phyloP scores from a whole-genome alignment of 2,329 filamentous ascomycete genomes.

The Trichocomaceae sp. region DNA sequence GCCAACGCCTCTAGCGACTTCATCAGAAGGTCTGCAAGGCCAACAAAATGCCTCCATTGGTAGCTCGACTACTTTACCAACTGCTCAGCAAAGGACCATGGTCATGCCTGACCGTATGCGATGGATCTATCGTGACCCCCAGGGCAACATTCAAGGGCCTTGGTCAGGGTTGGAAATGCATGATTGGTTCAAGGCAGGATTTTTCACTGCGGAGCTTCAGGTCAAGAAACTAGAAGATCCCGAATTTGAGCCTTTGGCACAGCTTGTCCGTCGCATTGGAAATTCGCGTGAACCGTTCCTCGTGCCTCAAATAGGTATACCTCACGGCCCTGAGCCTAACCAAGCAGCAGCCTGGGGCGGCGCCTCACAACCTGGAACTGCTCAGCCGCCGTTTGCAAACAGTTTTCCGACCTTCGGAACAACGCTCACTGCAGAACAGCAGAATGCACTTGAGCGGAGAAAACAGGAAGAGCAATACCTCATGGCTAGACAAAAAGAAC shows the following conservation, averaged over 20 bases:
- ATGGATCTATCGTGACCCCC: slow-evolving; percentile 96
- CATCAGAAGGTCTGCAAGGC: slow-evolving; percentile 25
- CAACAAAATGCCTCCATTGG: slow-evolving; percentile 29
- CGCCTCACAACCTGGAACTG: slow-evolving; percentile 47
- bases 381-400: slow-evolving; percentile 81
- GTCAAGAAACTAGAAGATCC: slow-evolving; percentile 91
- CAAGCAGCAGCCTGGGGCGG: slow-evolving; percentile 43
- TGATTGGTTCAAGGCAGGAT: slow-evolving; percentile 98
- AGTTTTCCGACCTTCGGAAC: slow-evolving; percentile 96
- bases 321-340: slow-evolving; percentile 67
- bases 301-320: slow-evolving; percentile 92
- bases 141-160: slow-evolving; percentile 84
- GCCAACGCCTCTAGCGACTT: slow-evolving; percentile 23
- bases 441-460: slow-evolving; percentile 89
- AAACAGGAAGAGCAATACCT: slow-evolving; percentile 98
- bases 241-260: slow-evolving; percentile 90
- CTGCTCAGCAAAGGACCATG: slow-evolving; percentile 74
- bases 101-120: slow-evolving; percentile 99
- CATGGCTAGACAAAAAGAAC: slow-evolving; percentile 93
- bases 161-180: slow-evolving; percentile 99
- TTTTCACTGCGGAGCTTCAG: slow-evolving; percentile 88
- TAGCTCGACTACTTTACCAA: slow-evolving; percentile 59
- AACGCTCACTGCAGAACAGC: slow-evolving; percentile 92
- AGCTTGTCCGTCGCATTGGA: slow-evolving; percentile 89
- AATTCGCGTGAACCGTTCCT: slow-evolving; percentile 97